These are phyloP conservation scores for Salix udensis DNA, from an alignment of 345 rosid species.

Conservation along the genomic window DNA sequence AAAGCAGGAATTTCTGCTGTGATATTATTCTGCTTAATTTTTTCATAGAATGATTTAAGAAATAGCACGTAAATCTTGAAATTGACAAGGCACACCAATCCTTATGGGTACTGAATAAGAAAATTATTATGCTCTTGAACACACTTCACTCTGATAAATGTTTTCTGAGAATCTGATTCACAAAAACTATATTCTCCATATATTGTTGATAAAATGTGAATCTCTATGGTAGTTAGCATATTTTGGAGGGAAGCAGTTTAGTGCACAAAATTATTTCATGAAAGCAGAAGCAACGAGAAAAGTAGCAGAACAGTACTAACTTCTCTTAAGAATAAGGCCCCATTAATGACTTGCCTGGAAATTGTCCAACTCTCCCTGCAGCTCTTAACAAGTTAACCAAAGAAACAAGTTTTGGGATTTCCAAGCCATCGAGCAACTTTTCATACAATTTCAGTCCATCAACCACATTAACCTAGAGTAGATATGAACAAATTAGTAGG, in stretches of 20 bases:
- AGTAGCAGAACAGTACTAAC: neutral
- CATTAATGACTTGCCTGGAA: conserved; percentile 63
- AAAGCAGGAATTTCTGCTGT: neutral
- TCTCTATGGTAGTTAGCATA: neutral
- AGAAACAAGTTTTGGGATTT: conserved; percentile 64
- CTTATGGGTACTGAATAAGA: neutral
- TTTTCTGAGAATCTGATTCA: neutral
- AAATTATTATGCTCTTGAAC: neutral
- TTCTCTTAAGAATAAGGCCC: neutral
- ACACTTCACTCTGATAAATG: neutral
- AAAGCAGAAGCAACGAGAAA: neutral
- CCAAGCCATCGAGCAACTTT: conserved; percentile 44
- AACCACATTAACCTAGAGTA: conserved; percentile 75
- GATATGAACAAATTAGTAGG: conserved; percentile 9
- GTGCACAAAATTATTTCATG: neutral
- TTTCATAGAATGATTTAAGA: neutral
- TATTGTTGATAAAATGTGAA: neutral
- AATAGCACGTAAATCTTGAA: neutral
- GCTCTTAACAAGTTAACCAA: conserved; percentile 65
- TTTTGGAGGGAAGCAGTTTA: neutral
- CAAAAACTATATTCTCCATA: neutral
- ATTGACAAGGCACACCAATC: neutral
- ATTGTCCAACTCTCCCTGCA: conserved; percentile 75
- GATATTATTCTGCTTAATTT: neutral
- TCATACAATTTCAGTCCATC: conserved; percentile 86